Base-by-base conservation (phyloP, 345 rosid species). In the Gossypium raimondii region DNA sequence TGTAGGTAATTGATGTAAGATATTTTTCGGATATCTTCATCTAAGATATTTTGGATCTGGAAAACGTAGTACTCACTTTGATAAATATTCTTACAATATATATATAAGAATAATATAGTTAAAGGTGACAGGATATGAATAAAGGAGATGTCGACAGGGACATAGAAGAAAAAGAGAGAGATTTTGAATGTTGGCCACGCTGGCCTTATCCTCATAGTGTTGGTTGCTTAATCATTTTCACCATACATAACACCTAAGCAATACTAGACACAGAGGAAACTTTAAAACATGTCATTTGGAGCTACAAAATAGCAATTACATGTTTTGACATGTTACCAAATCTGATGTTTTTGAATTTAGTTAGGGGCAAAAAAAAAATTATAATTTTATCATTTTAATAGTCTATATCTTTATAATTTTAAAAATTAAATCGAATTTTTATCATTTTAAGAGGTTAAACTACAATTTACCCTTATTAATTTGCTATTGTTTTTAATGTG, bases 151-250 rank as follows among this genome's bases (percentile, higher is more conserved):
- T 59, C 27, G 48, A 52, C 73, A 10, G 16, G 73, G 47, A 70
- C 14, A 70, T 2, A 27, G 48, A 34, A 34, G 41, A 34, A 34
- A 5, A 34, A 34, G 7, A 51, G 25, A 0, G 9, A 52, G 45
- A 29, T 2, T 29, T 24, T 22, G 24, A 18, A 52, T 51, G 14
- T 70, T 29, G 16, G n/a, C 2, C 59, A 24, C 25, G 47, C 47
- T 14, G 48, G 3, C 27, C 47, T 29, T 17, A 70, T 70, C 57
- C 72, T 48, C 7, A 24, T 7, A 3, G 2, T 17, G 60, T 70
- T 10, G 6, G 60, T 70, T 29, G 27, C 47, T 29, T 70, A 52
- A 70, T 70, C 73, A 34, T 70, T 11, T 29, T 70, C 61, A 50
- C 3, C 25, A 11, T 50, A 11, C 16, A 69, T 44, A 66, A 41